phyloP scores from a whole-genome alignment of 768 basidiomycete genomes.

The Boletus fagicola region DNA sequence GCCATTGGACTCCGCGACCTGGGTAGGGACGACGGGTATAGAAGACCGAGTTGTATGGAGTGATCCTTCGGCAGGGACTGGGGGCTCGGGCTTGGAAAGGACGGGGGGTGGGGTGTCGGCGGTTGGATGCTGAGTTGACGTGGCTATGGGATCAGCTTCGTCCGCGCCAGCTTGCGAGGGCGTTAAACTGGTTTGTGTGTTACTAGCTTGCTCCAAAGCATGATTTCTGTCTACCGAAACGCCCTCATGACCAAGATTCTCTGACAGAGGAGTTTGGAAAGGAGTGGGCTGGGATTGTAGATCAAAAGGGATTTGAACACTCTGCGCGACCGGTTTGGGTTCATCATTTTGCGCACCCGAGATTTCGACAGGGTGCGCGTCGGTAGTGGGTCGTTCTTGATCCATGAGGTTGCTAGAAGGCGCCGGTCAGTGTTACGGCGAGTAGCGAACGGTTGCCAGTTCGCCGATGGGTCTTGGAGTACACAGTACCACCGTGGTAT shows the following conservation, averaged over 20 bases:
- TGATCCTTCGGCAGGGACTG: constrained; percentile 4
- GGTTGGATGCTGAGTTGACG: background rate
- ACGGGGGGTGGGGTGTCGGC: constrained; percentile 11
- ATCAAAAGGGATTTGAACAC: constrained; percentile 1
- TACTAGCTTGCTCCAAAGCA: background rate
- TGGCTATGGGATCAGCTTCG: constrained; percentile 1
- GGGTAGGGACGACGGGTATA: constrained; percentile 5
- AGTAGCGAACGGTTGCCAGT: background rate
- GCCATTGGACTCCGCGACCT: constrained; percentile 14
- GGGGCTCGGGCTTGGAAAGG: constrained; percentile 2
- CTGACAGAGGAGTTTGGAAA: constrained; percentile 1
- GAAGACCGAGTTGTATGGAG: constrained; percentile 6
- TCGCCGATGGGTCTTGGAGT: background rate
- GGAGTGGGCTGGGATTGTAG: constrained; percentile 6
- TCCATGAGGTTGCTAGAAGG: constrained; percentile 16
- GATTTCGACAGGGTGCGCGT: constrained; percentile 2
- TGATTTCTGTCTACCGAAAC: background rate
- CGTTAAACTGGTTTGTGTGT: background rate
- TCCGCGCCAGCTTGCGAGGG: constrained; percentile 5
- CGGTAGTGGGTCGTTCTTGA: constrained; percentile 10
- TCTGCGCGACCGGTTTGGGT: constrained; percentile 9
- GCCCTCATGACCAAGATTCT: background rate
- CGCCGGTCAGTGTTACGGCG: background rate
- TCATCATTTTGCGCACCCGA: constrained; percentile 6
- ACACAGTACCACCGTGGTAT: background rate